phyloP scores from a whole-genome alignment of 2,329 filamentous ascomycete species.

The Beauveria scarabaeidicola region DNA sequence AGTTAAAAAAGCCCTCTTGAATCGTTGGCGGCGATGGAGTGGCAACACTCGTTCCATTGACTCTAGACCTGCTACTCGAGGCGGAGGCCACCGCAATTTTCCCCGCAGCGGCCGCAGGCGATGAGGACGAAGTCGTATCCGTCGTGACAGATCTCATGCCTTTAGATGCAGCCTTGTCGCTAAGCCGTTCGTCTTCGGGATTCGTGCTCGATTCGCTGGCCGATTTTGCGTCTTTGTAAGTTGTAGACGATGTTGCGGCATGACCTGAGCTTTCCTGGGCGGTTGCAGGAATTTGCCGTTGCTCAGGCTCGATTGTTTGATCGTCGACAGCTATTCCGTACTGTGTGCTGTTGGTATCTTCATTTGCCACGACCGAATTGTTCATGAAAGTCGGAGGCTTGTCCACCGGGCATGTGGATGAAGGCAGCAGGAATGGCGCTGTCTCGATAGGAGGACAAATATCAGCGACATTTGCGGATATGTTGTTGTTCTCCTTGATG shows the following conservation, averaged over 20 bases:
- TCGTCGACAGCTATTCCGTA: neutral
- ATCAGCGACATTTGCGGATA: neutral
- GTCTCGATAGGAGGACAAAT: neutral
- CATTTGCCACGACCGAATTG: neutral
- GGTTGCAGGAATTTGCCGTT: neutral
- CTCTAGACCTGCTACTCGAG: constrained; percentile 20
- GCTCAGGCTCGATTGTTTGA: neutral
- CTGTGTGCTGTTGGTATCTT: neutral
- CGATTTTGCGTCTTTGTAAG: neutral
- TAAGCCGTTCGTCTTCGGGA: neutral
- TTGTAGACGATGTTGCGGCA: neutral
- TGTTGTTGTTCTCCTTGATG: neutral
- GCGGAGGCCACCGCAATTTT: neutral
- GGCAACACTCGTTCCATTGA: constrained; percentile 19
- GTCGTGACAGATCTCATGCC: neutral
- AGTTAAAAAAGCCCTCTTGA: constrained; percentile 97
- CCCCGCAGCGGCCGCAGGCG: neutral
- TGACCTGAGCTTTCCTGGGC: neutral
- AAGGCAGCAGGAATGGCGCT: neutral
- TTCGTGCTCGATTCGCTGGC: constrained; percentile 14
- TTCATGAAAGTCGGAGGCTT: neutral
- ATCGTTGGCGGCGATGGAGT: constrained; percentile 59
- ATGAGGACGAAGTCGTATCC: neutral
- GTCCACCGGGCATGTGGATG: neutral
- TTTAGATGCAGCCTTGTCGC: neutral